These are phyloP conservation scores for Gloeopeniophorella convolvens DNA, from an alignment of 768 basidiomycete genomes.

Conservation along the genomic window DNA sequence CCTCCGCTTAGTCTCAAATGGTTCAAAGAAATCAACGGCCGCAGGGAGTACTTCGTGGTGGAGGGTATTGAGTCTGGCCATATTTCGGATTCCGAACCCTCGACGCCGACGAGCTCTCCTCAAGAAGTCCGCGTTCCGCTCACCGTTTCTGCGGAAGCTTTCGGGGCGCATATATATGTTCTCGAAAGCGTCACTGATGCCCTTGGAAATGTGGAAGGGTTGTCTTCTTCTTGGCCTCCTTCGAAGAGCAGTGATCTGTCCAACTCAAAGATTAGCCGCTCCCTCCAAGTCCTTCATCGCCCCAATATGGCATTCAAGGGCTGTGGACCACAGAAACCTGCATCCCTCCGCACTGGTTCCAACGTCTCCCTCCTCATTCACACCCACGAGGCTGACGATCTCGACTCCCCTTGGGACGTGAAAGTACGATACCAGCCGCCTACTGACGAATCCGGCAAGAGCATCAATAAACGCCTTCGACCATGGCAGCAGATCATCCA, in stretches of 20 bases:
- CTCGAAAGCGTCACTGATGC: constrained; percentile 82
- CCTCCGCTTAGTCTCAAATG: constrained; percentile 75
- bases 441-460: constrained; percentile 31
- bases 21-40: constrained; percentile 62
- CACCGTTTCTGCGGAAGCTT: constrained; percentile 50
- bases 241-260: constrained; percentile 21
- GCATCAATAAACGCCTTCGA: constrained; percentile 38
- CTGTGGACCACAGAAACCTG: constrained; percentile 65
- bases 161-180: constrained; percentile 65
- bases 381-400: constrained; percentile 45
- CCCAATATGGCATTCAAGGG: constrained; percentile 67
- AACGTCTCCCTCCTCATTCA: constrained; percentile 52
- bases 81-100: constrained; percentile 27
- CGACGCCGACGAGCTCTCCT: constrained; percentile 29
- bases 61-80: constrained; percentile 74
- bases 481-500: constrained; percentile 61
- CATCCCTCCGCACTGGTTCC: constrained; percentile 64
- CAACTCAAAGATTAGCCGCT: constrained; percentile 46
- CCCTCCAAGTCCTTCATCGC: constrained; percentile 63
- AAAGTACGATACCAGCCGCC: constrained; percentile 55
- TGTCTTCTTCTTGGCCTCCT: constrained; percentile 8
- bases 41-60: constrained; percentile 65
- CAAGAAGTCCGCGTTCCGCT: constrained; percentile 65
- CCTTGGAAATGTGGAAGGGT: constrained; percentile 54
- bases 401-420: constrained; percentile 66